These are phyloP conservation scores for Earliella scabrosa DNA, from an alignment of 1,284 basidiomycete genomes.

Conservation along the genomic window DNA sequence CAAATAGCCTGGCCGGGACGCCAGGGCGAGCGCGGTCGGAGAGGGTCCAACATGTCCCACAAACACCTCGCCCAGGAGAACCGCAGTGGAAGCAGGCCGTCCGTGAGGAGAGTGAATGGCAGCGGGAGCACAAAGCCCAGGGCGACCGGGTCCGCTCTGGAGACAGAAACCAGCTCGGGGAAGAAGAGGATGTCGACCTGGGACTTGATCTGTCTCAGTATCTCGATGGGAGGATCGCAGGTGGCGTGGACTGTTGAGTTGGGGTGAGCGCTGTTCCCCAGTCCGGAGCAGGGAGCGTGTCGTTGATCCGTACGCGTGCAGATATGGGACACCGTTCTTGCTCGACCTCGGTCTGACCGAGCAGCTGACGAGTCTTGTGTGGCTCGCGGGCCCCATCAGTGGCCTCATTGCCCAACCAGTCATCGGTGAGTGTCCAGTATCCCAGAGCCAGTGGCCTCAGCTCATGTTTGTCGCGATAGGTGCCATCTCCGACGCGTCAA, in stretches of 20 bases:
- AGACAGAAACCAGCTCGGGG: slow-evolving; percentile 1
- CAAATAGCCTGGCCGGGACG: slow-evolving; percentile 77
- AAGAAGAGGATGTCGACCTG: slow-evolving; percentile 59
- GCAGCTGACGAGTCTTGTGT: slow-evolving; percentile 91
- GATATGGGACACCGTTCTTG: slow-evolving; percentile 95
- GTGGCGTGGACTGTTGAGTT: slow-evolving; percentile 92
- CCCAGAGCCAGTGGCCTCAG: not conserved
- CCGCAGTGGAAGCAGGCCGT: slow-evolving; percentile 10
- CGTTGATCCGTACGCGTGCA: slow-evolving; percentile 34
- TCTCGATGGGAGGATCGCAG: slow-evolving; percentile 92
- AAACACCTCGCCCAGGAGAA: slow-evolving; percentile 8
- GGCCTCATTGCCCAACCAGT: slow-evolving; percentile 95
- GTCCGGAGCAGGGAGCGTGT: not conserved
- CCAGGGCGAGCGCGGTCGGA: slow-evolving; percentile 31
- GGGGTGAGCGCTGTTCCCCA: slow-evolving; percentile 54
- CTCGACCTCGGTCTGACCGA: slow-evolving; percentile 89
- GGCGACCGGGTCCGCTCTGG: slow-evolving; percentile 20
- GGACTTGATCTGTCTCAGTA: slow-evolving; percentile 76
- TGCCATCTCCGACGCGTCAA: slow-evolving; percentile 92
- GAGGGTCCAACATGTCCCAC: slow-evolving; percentile 15
- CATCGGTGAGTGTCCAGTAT: slow-evolving; percentile 63
- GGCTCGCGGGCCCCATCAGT: slow-evolving; percentile 95
- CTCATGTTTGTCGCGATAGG: slow-evolving; percentile 47
- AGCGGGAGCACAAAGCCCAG: slow-evolving; percentile 15
- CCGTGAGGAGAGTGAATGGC: slow-evolving; percentile 13